These are phyloP conservation scores for Apiospora sp. DNA, from an alignment of 2,329 filamentous ascomycete genomes.

Conservation along the genomic window DNA sequence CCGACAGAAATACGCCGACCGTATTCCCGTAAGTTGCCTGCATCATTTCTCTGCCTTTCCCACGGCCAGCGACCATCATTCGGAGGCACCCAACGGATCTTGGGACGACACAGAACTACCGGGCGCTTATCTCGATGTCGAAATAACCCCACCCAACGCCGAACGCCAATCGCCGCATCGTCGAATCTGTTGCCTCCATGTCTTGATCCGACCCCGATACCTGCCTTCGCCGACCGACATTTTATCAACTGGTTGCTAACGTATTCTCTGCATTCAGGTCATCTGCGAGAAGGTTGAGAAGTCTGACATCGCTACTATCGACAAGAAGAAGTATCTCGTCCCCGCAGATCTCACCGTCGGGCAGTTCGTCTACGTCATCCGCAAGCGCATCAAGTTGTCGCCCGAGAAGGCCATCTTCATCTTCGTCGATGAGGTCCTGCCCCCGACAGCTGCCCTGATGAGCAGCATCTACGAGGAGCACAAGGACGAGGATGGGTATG, in stretches of 20 bases:
- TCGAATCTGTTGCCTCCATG: slow-evolving; percentile 18
- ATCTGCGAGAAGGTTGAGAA: slow-evolving; percentile 99
- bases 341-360: slow-evolving; percentile 97
- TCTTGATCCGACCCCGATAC: slow-evolving; percentile 10
- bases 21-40: slow-evolving; percentile 85
- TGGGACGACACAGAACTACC: neutral
- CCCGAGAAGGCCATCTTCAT: slow-evolving; percentile 99
- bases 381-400: slow-evolving; percentile 99
- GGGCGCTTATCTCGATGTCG: neutral
- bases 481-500: slow-evolving; percentile 81
- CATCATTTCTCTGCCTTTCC: slow-evolving; percentile 28
- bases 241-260: neutral
- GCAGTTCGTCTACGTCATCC: slow-evolving; percentile 99
- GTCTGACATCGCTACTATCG: slow-evolving; percentile 98
- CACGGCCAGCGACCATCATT: neutral
- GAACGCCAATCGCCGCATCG: neutral
- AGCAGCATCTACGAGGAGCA: slow-evolving; percentile 99
- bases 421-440: slow-evolving; percentile 98
- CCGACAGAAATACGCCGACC: slow-evolving; percentile 97
- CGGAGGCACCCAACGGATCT: neutral
- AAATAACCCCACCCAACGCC: neutral
- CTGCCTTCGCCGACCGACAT: neutral
- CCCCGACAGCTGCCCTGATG: slow-evolving; percentile 96
- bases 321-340: slow-evolving; percentile 99
- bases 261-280: slow-evolving; percentile 65